Conservation (phyloP, 129 eudicot species). For the Flaveria robusta region DNA sequence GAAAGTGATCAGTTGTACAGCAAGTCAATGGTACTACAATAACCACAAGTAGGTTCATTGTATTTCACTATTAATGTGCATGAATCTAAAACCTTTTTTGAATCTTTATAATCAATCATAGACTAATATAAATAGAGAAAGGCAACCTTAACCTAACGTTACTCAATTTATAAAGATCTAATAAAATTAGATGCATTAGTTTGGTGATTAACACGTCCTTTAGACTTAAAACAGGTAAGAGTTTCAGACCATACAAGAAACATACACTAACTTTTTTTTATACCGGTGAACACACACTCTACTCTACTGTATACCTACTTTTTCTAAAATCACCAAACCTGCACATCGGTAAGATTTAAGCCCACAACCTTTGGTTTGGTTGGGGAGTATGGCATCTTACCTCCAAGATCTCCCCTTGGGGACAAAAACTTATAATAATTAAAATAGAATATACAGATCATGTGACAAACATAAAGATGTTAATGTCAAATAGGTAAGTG, state of each 20-base stretch:
- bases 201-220: background rate
- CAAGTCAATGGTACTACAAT: background rate
- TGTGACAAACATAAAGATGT: background rate
- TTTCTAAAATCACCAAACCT: too few species aligned
- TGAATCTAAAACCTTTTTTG: background rate
- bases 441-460: background rate
- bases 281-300: too few species aligned
- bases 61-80: background rate
- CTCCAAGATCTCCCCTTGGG: too few species aligned
- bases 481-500: background rate
- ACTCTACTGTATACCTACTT: too few species aligned
- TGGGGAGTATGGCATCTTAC: too few species aligned
- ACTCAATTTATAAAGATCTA: background rate
- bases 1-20: background rate
- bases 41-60: background rate
- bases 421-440: background rate
- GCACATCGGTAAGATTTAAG: too few species aligned
- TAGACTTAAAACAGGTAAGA: background rate
- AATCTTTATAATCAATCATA: background rate
- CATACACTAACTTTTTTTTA: background rate
- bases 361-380: too few species aligned
- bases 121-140: background rate
- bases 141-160: background rate
- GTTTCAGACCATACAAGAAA: background rate
- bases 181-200: background rate